Conservation (phyloP, 345 rosid genomes). For the Arabidopsis suecica region DNA sequence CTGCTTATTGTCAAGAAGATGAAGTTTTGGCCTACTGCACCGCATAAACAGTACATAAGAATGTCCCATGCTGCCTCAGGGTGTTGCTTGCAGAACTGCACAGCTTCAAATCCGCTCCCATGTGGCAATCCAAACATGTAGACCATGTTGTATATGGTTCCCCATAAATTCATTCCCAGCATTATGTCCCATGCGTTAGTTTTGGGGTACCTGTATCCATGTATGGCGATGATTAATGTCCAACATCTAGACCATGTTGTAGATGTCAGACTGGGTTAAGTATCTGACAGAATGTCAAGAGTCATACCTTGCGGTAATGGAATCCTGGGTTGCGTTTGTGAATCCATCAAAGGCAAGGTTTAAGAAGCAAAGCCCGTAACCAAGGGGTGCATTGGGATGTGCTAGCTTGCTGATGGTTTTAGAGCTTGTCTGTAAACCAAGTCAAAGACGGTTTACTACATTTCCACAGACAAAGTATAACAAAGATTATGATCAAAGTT, state of each 20-base stretch:
- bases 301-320: conserved; percentile 73
- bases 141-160: conserved; percentile 84
- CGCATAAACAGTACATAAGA: conserved; percentile 87
- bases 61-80: conserved; percentile 98
- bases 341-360: conserved; percentile 98
- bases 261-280: not conserved
- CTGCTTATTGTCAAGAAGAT: conserved; percentile 93
- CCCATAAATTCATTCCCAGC: conserved; percentile 99
- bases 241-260: no score
- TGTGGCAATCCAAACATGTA: conserved; percentile 93
- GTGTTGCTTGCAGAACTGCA: conserved; percentile 83
- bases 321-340: conserved; percentile 98
- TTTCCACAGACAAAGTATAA: not conserved
- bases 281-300: not conserved
- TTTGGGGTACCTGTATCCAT: conserved; percentile 63
- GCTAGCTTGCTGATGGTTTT: conserved; percentile 95
- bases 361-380: conserved; percentile 88
- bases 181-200: conserved; percentile 97
- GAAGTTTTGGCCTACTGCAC: conserved; percentile 97
- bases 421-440: conserved; percentile 78
- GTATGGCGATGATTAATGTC: not conserved
- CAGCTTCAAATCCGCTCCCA: conserved; percentile 79
- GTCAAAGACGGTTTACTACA: conserved; percentile 2
- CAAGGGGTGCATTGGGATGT: conserved; percentile 93
- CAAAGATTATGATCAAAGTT: not conserved